Conservation (phyloP, 73 alveolate genomes). For the Uronychia setigera region DNA sequence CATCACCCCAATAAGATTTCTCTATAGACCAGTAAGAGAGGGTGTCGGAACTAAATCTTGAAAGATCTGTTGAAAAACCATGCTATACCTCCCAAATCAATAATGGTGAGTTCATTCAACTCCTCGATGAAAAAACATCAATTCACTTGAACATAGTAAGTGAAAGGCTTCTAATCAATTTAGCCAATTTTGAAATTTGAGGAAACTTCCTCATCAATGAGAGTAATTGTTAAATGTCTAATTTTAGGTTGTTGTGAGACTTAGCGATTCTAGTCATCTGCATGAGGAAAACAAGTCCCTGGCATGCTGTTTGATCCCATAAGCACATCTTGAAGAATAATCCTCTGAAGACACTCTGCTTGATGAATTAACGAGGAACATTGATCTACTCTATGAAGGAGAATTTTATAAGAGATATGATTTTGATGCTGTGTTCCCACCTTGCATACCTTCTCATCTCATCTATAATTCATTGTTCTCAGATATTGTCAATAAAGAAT, state of each 20-base stretch:
- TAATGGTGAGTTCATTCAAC: too few relatives aligned
- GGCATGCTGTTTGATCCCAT: neutral
- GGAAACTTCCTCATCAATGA: too few relatives aligned
- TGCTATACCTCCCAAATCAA: too few relatives aligned
- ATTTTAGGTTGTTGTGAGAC: neutral
- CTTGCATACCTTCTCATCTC: neutral
- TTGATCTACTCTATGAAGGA: neutral
- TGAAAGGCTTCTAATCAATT: too few relatives aligned
- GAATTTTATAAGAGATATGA: neutral
- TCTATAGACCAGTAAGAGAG: too few relatives aligned
- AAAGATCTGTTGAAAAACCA: too few relatives aligned
- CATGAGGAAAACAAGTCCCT: neutral
- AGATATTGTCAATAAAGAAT: neutral
- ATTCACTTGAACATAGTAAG: too few relatives aligned
- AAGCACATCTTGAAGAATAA: neutral
- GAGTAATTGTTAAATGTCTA: too few relatives aligned
- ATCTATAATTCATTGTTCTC: neutral
- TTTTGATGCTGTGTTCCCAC: neutral
- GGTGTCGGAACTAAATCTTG: too few relatives aligned
- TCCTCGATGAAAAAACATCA: too few relatives aligned
- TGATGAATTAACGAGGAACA: neutral
- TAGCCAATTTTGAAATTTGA: too few relatives aligned
- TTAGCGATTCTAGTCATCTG: neutral
- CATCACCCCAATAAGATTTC: too few relatives aligned
- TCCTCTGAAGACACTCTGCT: neutral